phyloP scores from a whole-genome alignment of 176 grass and related monocot genomes.

The Oryza officinalis region DNA sequence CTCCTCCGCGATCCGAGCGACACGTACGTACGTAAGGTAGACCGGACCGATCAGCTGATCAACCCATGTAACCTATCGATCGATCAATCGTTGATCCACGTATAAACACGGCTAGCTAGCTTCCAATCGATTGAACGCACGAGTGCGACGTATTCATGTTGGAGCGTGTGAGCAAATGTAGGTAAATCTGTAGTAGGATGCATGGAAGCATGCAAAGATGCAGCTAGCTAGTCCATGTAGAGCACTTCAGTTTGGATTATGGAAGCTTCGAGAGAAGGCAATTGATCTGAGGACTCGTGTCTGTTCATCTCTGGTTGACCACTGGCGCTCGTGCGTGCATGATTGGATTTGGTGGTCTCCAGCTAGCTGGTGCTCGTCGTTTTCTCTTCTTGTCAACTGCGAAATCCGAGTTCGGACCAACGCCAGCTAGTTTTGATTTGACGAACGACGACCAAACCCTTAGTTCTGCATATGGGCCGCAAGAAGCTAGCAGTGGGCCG shows the following conservation, averaged over 20 bases:
- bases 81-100: background rate
- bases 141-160: no score
- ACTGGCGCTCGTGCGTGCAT: background rate
- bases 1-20: background rate
- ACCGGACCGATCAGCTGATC: background rate
- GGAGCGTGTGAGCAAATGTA: no score
- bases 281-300: background rate
- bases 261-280: no score
- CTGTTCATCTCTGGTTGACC: background rate
- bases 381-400: background rate
- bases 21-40: conserved; percentile 17
- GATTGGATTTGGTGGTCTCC: background rate
- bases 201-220: no score
- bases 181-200: no score
- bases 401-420: background rate
- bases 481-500: no score
- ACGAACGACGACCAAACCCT: background rate
- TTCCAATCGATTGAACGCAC: no score
- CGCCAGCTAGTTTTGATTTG: background rate
- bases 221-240: no score
- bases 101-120: background rate
- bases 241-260: no score
- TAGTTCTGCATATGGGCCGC: no score
- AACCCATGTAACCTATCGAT: no score
- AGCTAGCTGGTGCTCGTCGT: background rate